Conservation (phyloP, 2,329 filamentous ascomycete genomes). For the Epicoccum sorghinum region DNA sequence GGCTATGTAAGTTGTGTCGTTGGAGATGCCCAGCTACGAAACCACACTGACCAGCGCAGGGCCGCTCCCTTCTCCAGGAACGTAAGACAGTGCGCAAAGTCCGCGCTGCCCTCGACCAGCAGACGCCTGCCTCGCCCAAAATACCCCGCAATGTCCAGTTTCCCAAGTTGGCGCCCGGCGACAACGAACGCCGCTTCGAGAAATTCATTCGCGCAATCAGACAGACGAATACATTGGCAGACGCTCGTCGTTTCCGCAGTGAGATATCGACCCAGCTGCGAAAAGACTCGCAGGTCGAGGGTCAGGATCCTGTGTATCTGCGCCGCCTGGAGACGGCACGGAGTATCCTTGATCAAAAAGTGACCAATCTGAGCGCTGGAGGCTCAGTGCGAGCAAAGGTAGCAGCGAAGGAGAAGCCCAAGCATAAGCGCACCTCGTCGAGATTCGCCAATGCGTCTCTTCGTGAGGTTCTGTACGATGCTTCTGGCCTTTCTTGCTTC, state of each 20-base stretch:
- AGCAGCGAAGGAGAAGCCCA: slow-evolving; percentile 47
- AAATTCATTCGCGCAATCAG: slow-evolving; percentile 89
- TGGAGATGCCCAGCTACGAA: not conserved
- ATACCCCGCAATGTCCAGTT: slow-evolving; percentile 70
- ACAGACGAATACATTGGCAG: slow-evolving; percentile 87
- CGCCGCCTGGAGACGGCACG: slow-evolving; percentile 92
- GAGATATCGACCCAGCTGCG: slow-evolving; percentile 92
- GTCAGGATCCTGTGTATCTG: slow-evolving; percentile 83
- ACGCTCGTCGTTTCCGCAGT: slow-evolving; percentile 89
- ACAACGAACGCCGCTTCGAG: slow-evolving; percentile 92
- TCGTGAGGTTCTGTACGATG: slow-evolving; percentile 84
- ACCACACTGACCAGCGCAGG: slow-evolving; percentile 49
- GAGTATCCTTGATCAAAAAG: slow-evolving; percentile 85
- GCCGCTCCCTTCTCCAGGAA: slow-evolving; percentile 87
- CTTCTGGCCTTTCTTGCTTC: slow-evolving; percentile 93
- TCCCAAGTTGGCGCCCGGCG: slow-evolving; percentile 78
- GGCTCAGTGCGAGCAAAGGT: slow-evolving; percentile 55
- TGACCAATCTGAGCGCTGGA: slow-evolving; percentile 77
- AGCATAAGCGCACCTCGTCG: slow-evolving; percentile 57
- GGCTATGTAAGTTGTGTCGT: slow-evolving; percentile 62
- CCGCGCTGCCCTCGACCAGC: slow-evolving; percentile 88
- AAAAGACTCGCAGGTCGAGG: slow-evolving; percentile 77
- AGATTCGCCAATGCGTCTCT: slow-evolving; percentile 76
- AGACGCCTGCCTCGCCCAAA: slow-evolving; percentile 81
- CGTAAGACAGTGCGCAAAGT: slow-evolving; percentile 92